Percentiles rank a stretch among this genome's conserved stretches.
These are phyloP conservation scores for Lepidopterella palustris DNA, from an alignment of 495 filamentous ascomycete species.

Conservation along the genomic window DNA sequence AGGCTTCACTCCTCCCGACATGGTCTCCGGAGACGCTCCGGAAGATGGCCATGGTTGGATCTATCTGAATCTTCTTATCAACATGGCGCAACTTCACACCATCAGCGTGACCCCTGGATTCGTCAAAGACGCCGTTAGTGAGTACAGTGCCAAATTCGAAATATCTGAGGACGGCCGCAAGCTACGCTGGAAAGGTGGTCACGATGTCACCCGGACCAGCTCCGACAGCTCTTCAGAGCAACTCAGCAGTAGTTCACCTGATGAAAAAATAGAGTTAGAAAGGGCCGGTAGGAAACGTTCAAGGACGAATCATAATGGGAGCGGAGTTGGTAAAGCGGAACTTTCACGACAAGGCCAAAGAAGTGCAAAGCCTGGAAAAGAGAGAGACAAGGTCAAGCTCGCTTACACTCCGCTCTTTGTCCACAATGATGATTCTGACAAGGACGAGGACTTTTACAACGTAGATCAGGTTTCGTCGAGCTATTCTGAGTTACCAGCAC, in stretches of 20 bases:
- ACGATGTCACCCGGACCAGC: slow-evolving; percentile 51
- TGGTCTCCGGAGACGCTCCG: slow-evolving; percentile 41
- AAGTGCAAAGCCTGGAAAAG: slow-evolving; percentile 2
- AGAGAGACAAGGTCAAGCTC: slow-evolving; percentile 22
- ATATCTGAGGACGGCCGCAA: slow-evolving; percentile 66
- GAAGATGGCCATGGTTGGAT: slow-evolving; percentile 58
- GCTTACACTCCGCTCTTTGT: slow-evolving; percentile 39
- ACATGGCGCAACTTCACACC: slow-evolving; percentile 74
- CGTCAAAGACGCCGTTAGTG: slow-evolving; percentile 58
- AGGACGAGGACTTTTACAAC: slow-evolving; percentile 19
- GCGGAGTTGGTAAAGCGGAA: slow-evolving; percentile 2
- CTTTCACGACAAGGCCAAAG: slow-evolving; percentile 1
- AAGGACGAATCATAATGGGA: slow-evolving; percentile 5
- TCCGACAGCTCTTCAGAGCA: slow-evolving; percentile 41
- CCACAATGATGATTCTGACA: slow-evolving; percentile 32
- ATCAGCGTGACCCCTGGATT: slow-evolving; percentile 69
- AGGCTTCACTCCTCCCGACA: slow-evolving; percentile 52
- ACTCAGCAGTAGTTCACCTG: slow-evolving; percentile 9
- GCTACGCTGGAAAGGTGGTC: slow-evolving; percentile 66
- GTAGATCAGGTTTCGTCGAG: slow-evolving; percentile 11
- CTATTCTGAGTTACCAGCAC: slow-evolving; percentile 15
- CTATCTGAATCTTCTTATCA: slow-evolving; percentile 72
- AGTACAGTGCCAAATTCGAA: slow-evolving; percentile 63
- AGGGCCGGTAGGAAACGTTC: neutral
- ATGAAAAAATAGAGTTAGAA: neutral